These are phyloP conservation scores for Cyamopsis tetragonoloba DNA, from an alignment of 306 rosid genomes.

Conservation along the genomic window DNA sequence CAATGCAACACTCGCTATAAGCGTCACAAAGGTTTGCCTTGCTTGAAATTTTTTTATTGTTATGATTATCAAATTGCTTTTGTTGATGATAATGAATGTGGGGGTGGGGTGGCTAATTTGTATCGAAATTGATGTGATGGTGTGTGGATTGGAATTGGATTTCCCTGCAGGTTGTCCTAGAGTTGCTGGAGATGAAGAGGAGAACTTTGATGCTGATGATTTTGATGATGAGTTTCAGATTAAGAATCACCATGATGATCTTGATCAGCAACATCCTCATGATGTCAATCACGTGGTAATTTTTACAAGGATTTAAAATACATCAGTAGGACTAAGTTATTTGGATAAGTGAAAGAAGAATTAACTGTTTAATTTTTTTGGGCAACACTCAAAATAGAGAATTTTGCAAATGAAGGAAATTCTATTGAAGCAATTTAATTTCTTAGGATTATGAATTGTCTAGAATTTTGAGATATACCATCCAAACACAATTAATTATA, in stretches of 20 bases:
- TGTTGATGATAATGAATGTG: background rate
- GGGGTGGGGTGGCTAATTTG: background rate
- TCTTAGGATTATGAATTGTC: too few species aligned
- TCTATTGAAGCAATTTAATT: too few species aligned
- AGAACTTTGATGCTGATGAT: constrained; percentile 69
- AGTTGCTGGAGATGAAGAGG: constrained; percentile 83
- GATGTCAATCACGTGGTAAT: constrained; percentile 47
- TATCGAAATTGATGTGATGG: background rate
- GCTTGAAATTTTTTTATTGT: background rate
- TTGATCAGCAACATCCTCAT: constrained; percentile 27
- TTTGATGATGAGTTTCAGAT: constrained; percentile 76
- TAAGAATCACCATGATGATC: constrained; percentile 39
- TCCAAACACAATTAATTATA: too few species aligned
- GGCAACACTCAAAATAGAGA: too few species aligned
- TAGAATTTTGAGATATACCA: too few species aligned
- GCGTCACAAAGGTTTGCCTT: constrained; percentile 68
- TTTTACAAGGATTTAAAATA: too few species aligned
- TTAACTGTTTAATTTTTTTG: too few species aligned
- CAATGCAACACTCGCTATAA: constrained; percentile 87
- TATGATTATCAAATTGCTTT: background rate
- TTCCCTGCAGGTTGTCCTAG: constrained; percentile 71
- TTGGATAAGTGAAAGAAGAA: too few species aligned
- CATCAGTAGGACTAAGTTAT: too few species aligned
- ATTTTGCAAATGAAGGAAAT: too few species aligned
- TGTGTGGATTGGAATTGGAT: too few species aligned